Evolutionary conservation across 2,329 filamentous ascomycete species (phyloP), one percentile per base, ranked within the genome.

Genomic region (Metarhizium brunneum): DNA sequence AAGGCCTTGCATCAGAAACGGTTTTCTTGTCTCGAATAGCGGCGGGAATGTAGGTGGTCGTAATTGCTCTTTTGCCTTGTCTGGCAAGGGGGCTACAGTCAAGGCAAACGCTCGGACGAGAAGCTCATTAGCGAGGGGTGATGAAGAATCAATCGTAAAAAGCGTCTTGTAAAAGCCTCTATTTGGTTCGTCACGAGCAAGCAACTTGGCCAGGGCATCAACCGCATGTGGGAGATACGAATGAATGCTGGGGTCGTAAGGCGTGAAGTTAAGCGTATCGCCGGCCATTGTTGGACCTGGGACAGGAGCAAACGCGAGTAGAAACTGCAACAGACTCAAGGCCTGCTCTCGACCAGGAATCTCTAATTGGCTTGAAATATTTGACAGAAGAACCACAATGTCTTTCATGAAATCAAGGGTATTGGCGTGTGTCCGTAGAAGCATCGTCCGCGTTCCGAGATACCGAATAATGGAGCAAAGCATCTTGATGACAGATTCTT

Each of bases 341-440:
- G 92, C 92, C 67, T 97, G 92, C 66, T 97, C 92, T 59, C 88
- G 86, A 20, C 87, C 87, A 1, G 91, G 87, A 43, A 99, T 77
- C 65, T 92, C 87, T 53, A 97, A 81, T 10, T 83, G 82, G 50
- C 88, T 84, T 7, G 91, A 85, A 50, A 95, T 83, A 69, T 99
- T 97, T 56, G 92, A 96, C 54, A 99, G 77, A 61, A 95, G 84
- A 16, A 90, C 86, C 56, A 97, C 83, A 35, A 91, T 77, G 69
- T 99, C 94, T 72, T 99, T 99, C 89, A 96, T 95, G 64, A 97
- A 92, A 70, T 99, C 94, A 61, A 96, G 76, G 0, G 88, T 94
- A 70, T 96, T 96, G 65, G 82, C 78, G 61, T 94, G 82, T 3
- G 85, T 90, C 43, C 90, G 84, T 47, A 97, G 74, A 35, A 97